Percentiles rank a stretch among this genome's conserved stretches.
phyloP scores from a whole-genome alignment of 169 alveolate genomes.

The Cryptosporidium parvum region DNA sequence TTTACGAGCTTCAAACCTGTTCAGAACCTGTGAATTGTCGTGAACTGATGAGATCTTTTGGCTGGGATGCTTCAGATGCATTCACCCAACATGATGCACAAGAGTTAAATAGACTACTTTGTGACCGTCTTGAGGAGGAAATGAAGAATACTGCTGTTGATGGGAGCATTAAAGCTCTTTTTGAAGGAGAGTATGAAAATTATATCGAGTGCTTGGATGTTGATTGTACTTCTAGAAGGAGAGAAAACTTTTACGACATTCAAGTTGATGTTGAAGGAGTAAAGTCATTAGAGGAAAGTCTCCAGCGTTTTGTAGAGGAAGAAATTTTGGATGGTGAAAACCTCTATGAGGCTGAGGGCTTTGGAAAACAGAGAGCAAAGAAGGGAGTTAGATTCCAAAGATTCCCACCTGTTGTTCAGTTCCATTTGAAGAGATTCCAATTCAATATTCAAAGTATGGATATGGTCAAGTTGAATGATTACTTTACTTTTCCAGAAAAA shows the following conservation, averaged over 20 bases:
- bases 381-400: slow-evolving; percentile 92
- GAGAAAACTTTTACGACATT: slow-evolving; percentile 86
- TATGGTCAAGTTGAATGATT: slow-evolving; percentile 90
- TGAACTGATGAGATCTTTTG: slow-evolving; percentile 93
- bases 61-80: slow-evolving; percentile 96
- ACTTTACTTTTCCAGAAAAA: slow-evolving; percentile 92
- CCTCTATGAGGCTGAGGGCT: slow-evolving; percentile 95
- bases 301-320: slow-evolving; percentile 91
- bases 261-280: slow-evolving; percentile 94
- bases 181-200: slow-evolving; percentile 95
- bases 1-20: slow-evolving; percentile 91
- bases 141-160: slow-evolving; percentile 95
- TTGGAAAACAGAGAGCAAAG: slow-evolving; percentile 87
- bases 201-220: slow-evolving; percentile 94
- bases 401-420: slow-evolving; percentile 94
- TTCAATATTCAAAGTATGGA: slow-evolving; percentile 83
- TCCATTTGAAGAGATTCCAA: slow-evolving; percentile 91
- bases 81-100: slow-evolving; percentile 97
- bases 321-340: slow-evolving; percentile 95
- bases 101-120: slow-evolving; percentile 92
- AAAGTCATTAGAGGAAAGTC: slow-evolving; percentile 90
- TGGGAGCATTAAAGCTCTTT: slow-evolving; percentile 93
- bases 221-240: slow-evolving; percentile 90
- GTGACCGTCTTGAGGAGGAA: slow-evolving; percentile 96
- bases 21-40: slow-evolving; percentile 90